These are phyloP conservation scores for Podospora didyma DNA, from an alignment of 495 filamentous ascomycete species.

Conservation along the genomic window DNA sequence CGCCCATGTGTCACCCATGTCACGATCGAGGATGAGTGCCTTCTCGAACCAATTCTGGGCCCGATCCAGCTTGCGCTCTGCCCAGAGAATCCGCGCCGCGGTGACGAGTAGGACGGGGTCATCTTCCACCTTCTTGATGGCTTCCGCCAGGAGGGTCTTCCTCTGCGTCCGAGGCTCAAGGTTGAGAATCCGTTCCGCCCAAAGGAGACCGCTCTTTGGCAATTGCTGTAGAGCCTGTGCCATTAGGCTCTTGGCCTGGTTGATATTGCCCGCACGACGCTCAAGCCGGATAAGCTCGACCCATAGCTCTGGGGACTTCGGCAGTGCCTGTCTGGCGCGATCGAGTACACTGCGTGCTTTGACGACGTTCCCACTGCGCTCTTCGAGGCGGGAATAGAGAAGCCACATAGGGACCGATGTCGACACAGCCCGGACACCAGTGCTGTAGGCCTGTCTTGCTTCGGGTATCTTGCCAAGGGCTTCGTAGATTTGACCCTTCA, in stretches of 20 bases:
- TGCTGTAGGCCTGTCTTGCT: constrained; percentile 86
- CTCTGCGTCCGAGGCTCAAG: constrained; percentile 88
- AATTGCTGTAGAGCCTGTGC: constrained; percentile 87
- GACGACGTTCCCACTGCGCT: constrained; percentile 75
- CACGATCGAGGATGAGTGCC: constrained; percentile 78
- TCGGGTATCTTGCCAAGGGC: constrained; percentile 68
- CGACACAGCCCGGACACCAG: constrained; percentile 81
- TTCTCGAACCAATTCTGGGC: constrained; percentile 96
- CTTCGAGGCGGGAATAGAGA: constrained; percentile 81
- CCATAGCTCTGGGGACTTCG: constrained; percentile 83
- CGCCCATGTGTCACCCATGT: constrained; percentile 91
- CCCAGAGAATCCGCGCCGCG: constrained; percentile 54
- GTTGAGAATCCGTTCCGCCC: constrained; percentile 91
- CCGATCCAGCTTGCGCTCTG: constrained; percentile 75
- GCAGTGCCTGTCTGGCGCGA: constrained; percentile 76
- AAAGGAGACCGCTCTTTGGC: constrained; percentile 83
- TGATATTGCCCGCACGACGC: constrained; percentile 76
- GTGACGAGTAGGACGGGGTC: constrained; percentile 75
- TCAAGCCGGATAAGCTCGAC: constrained; percentile 89
- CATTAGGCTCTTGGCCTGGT: constrained; percentile 86
- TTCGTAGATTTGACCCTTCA: constrained; percentile 98
- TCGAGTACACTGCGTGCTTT: constrained; percentile 92
- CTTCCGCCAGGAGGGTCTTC: constrained; percentile 83
- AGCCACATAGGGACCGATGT: constrained; percentile 85
- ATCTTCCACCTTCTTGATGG: constrained; percentile 94